These are phyloP conservation scores for Xylariaceae sp. DNA, from an alignment of 2,329 filamentous ascomycete genomes.

Conservation along the genomic window DNA sequence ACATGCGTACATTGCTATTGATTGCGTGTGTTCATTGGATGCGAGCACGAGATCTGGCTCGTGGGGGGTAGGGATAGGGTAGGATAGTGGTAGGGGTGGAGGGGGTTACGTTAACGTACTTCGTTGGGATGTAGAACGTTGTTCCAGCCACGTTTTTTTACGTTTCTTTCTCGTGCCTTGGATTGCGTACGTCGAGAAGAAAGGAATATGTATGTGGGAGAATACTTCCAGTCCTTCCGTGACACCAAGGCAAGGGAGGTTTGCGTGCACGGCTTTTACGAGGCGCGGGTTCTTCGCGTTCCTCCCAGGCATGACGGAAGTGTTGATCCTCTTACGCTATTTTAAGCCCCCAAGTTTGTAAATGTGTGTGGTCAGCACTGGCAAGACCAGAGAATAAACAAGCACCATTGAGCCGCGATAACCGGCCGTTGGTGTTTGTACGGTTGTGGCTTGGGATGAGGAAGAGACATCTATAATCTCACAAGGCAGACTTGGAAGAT, in stretches of 20 bases:
- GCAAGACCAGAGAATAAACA: background rate
- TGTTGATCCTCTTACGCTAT: conserved; percentile 4
- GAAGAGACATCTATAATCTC: no score
- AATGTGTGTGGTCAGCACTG: conserved; percentile 9
- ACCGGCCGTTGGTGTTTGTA: background rate
- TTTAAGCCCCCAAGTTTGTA: conserved; percentile 8
- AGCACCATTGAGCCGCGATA: background rate
- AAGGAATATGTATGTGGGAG: background rate
- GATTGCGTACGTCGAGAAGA: background rate
- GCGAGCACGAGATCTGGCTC: background rate
- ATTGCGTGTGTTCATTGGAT: background rate
- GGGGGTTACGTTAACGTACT: no score
- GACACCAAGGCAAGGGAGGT: background rate
- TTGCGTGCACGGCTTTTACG: background rate
- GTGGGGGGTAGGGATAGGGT: background rate
- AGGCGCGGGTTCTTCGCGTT: background rate
- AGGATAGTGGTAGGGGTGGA: no score
- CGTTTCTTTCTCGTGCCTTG: background rate
- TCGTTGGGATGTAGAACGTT: background rate
- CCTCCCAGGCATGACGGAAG: background rate
- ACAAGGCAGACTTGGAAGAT: no score
- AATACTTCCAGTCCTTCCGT: background rate
- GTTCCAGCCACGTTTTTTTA: background rate
- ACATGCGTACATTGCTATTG: background rate
- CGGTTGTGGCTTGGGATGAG: no score